A percentile compares a stretch with the other conserved stretches of the same genome.
phyloP scores from a whole-genome alignment of 2,329 filamentous ascomycete species.

The Aspergillus novoparasiticus region DNA sequence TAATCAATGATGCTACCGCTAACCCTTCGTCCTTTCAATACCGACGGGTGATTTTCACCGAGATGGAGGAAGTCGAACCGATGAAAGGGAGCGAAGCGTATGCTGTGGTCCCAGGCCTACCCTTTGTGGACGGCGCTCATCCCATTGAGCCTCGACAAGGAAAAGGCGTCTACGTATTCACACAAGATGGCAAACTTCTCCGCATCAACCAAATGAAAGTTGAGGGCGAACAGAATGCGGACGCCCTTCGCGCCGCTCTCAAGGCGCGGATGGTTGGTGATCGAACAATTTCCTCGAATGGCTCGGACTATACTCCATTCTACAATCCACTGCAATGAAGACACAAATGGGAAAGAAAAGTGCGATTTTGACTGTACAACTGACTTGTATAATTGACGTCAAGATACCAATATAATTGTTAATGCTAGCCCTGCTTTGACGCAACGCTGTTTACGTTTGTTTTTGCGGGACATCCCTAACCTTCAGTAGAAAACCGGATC shows the following conservation, averaged over 20 bases:
- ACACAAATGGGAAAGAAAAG: neutral
- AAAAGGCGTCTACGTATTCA: constrained; percentile 40
- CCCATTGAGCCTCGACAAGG: constrained; percentile 29
- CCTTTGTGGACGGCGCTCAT: constrained; percentile 35
- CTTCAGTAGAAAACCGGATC: too few species aligned
- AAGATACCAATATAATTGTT: constrained; percentile 20
- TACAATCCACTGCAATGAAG: constrained; percentile 35
- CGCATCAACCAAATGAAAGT: constrained; percentile 44
- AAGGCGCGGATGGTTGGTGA: constrained; percentile 44
- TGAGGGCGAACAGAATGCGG: constrained; percentile 40
- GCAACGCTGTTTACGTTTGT: neutral
- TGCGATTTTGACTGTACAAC: neutral
- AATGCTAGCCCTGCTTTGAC: neutral
- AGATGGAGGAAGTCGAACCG: constrained; percentile 36
- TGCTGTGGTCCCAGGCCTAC: constrained; percentile 37
- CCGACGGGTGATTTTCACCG: constrained; percentile 42
- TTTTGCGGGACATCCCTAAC: neutral
- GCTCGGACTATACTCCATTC: constrained; percentile 33
- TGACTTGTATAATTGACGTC: constrained; percentile 19
- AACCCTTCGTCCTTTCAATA: constrained; percentile 25
- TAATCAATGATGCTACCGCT: constrained; percentile 22
- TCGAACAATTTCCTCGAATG: constrained; percentile 28
- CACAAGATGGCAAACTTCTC: constrained; percentile 38
- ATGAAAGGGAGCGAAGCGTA: constrained; percentile 29
- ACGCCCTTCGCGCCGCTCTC: constrained; percentile 39